Evolutionary conservation across 352 stramenopile species (phyloP), one percentile per base, ranked within the genome.

Genomic region (Halophytophthora batemanensis): DNA sequence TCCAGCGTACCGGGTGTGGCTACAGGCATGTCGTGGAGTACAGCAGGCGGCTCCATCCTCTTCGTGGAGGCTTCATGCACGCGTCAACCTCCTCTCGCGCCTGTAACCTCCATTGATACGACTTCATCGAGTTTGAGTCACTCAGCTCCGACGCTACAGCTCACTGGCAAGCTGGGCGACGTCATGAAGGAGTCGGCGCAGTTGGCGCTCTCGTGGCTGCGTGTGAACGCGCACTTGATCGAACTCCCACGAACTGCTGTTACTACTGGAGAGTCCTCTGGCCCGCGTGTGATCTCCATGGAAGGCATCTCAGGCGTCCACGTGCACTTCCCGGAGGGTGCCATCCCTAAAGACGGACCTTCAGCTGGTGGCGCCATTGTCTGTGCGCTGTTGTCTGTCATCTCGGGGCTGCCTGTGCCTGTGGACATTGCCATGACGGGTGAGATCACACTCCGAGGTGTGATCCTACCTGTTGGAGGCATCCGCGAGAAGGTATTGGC

Each of bases 401-500:
- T 90, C 36, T 77, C 71, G 8, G 67, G 71, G 36, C 54, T 87
- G 6, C 50, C 71, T 3, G 81, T 96, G 45, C 80, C 80, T 21
- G 56, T 84, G 1, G 86, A 95, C 50, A 79, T 95, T 18, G 81
- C 86, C 12, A 95, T 96, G 83, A 96, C 87, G 10, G 88, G 88
- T 25, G 85, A 96, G 58, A 90, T 96, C 44, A 93, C 82, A 1
- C 56, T 97, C 10, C 78, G 79, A 17, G 89, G 87, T 22, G 76
- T 94, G 19, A 88, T 96, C 50, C 55, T 97, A n/a, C 86, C 89
- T 2, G 84, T 97, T 31, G 86, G 87, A n/a, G 89, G 87, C 17
- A 90, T 97, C 42, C 86, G 89, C 17, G 86, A 97, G 49, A 97
- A 96, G 64, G 79, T 96, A 15, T 60, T 96, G 12, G 86, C 86